phyloP scores from a whole-genome alignment of 352 stramenopile genomes.

The Pythium vanterpoolii region DNA sequence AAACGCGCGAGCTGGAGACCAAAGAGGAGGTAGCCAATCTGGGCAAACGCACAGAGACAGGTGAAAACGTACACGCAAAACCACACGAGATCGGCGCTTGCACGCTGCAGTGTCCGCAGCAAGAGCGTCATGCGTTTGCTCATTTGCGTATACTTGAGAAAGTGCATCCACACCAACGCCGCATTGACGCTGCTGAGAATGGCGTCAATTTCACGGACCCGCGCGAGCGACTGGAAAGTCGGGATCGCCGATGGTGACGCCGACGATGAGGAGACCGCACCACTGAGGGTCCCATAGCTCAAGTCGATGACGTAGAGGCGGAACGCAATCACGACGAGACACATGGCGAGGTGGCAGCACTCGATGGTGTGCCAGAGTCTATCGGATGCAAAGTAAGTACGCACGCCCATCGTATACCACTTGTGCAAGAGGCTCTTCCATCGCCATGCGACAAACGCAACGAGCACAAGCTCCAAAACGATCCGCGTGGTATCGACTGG shows the following conservation, averaged over 20 bases:
- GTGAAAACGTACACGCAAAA: constrained; percentile 58
- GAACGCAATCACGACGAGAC: constrained; percentile 43
- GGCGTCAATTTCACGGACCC: constrained; percentile 36
- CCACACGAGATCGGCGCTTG: constrained; percentile 51
- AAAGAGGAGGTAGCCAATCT: constrained; percentile 66
- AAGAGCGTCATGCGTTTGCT: constrained; percentile 58
- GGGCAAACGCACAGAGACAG: constrained; percentile 57
- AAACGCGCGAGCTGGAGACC: constrained; percentile 50
- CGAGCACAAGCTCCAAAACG: constrained; percentile 50
- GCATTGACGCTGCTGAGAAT: constrained; percentile 47
- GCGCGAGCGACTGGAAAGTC: constrained; percentile 37
- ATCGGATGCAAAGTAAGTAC: constrained; percentile 26
- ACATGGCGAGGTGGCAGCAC: constrained; percentile 38
- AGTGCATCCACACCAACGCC: constrained; percentile 53
- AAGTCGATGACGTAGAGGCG: constrained; percentile 53
- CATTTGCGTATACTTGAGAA: constrained; percentile 72
- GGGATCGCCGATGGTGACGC: constrained; percentile 28
- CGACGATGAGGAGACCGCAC: constrained; percentile 21
- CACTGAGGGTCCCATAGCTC: constrained; percentile 53
- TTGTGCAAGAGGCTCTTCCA: constrained; percentile 36
- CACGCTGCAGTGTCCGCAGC: constrained; percentile 46
- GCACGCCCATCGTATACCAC: constrained; percentile 30
- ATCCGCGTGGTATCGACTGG: constrained; percentile 28
- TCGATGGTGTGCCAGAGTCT: constrained; percentile 43
- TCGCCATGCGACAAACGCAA: constrained; percentile 37